Evolutionary conservation across 345 rosid genomes (phyloP), one percentile per base, ranked within the genome.

Genomic region (Clausena lansium): DNA sequence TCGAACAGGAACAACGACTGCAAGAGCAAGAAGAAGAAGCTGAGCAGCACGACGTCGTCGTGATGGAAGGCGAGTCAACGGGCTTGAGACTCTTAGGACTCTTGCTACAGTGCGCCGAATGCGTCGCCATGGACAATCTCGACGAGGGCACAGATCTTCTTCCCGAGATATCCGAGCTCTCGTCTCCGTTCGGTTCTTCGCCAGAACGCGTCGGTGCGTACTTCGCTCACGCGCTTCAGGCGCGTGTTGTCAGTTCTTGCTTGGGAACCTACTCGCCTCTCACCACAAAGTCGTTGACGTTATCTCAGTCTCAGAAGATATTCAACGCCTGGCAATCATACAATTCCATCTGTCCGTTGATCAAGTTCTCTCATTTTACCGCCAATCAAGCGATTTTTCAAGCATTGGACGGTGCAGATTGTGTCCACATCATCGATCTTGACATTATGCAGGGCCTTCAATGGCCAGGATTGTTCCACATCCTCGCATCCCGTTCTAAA

Each of bases 391-490:
- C 97, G 0, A 95, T 95, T 41, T 93, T 90, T 83, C 93, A 95
- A 79, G 95, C 98, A 2, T 73, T 95, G 67, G 91, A 87, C 6
- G 96, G 94, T 7, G 92, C 92, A 70, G 99, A 95, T 54, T 86
- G 89, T 33, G 86, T 95, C 78, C 99, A 95, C 83, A 83, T 95
- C 86, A 89, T 95, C 87, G 99, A 95, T 62, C 88, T 95, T 38
- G 99, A 95, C 73, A 90, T 95, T 47, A 95, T 95, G 98, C 99
- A 95, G 69, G 99, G 99, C 20, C 99, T 95, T 76, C 99, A 95
- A 82, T 95, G 99, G 99, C 99, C 99, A 6, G 99, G 96, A 20
- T 73, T 95, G 77, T 95, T 95, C 86, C 96, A 95, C 91, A 95
- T 95, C 79, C 96, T 95, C 74, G 95, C 97, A 19, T 92, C 98